Base-by-base conservation (phyloP, 257 asterid species). In the Petunia secreta region DNA sequence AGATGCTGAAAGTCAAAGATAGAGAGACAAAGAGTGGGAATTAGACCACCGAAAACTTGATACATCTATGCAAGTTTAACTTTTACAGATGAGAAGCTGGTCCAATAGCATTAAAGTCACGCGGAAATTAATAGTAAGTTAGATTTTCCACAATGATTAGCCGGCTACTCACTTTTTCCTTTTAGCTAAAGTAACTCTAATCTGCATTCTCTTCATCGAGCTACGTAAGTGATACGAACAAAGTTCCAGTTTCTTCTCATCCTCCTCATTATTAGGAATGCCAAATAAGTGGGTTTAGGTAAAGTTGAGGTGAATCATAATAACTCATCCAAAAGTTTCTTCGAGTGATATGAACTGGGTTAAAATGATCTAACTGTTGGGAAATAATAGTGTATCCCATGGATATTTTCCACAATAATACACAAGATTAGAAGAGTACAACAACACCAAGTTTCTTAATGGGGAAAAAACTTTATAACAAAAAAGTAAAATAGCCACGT, bases 101-200 rank as follows among this genome's bases (percentile, higher is more conserved):
- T 64, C 50, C 36, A 52, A 64, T 60, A 38, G 80, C 84, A 75
- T 81, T 81, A 79, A 79, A 63, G 63, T 79, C 38, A 79, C 82
- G 76, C 76, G 76, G 82, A 79, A 5, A 44, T 44, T n/a, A n/a
- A 13, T 50, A 50, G 54, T 50, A 8, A 4, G 60, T 71, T 25
- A 71, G 77, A 34, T 71, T 50, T 50, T 34, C 34, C 44, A 34
- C 13, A 40, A 0, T 65, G 37, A 39, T 65, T 65, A 65, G 74
- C 5, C 74, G 74, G 52, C 77, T 36, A 11, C 77, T 15, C 34
- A 50, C 43, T 63, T 57, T 57, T 57, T 57, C 36, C 9, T 63
- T 34, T 63, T 63, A 63, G 67, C 44, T 36, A 37, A 43, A 41
- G 0, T 69, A 10, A 25, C 76, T 16, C 34, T 69, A 4, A 25